phyloP scores from a whole-genome alignment of 2,329 filamentous ascomycete genomes.

The Neurospora sp. region DNA sequence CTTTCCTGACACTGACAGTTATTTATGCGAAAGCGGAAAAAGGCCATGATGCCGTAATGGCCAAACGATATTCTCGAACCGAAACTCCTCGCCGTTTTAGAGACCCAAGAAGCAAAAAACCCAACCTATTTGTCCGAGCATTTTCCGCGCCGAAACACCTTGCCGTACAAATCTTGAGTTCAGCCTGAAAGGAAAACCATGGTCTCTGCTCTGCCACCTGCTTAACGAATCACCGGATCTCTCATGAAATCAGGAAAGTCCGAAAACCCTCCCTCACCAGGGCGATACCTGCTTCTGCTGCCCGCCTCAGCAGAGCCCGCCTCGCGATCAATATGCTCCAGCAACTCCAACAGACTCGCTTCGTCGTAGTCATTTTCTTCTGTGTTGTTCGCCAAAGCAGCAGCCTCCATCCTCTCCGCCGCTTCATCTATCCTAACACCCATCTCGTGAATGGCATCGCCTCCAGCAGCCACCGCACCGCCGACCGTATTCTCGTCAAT shows the following conservation, averaged over 20 bases:
- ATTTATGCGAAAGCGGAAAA: too few relatives aligned
- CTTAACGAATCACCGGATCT: conserved; percentile 32
- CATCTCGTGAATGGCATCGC: conserved; percentile 27
- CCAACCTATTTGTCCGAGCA: not conserved
- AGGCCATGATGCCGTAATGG: too few relatives aligned
- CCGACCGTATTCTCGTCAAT: conserved; percentile 40
- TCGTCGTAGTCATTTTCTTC: conserved; percentile 24
- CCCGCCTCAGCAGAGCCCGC: conserved; percentile 2
- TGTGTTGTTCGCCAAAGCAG: conserved; percentile 10
- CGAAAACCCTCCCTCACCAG: conserved; percentile 21
- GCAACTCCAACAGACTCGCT: conserved; percentile 22
- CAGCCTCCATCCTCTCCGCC: conserved; percentile 10
- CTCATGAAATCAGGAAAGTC: conserved; percentile 30
- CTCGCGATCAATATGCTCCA: conserved; percentile 22
- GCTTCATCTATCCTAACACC: conserved; percentile 23
- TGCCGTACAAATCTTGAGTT: not conserved
- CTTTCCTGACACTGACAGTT: too few relatives aligned
- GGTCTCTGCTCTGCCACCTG: not conserved
- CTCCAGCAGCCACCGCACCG: conserved; percentile 17
- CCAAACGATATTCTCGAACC: not conserved
- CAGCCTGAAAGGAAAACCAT: not conserved
- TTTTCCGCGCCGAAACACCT: not conserved
- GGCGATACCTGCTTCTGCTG: conserved; percentile 15
- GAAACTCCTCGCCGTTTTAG: not conserved
- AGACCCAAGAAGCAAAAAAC: not conserved